Conservation (phyloP, 441 rosid genomes). For the Bocquillonia castaneifolia region DNA sequence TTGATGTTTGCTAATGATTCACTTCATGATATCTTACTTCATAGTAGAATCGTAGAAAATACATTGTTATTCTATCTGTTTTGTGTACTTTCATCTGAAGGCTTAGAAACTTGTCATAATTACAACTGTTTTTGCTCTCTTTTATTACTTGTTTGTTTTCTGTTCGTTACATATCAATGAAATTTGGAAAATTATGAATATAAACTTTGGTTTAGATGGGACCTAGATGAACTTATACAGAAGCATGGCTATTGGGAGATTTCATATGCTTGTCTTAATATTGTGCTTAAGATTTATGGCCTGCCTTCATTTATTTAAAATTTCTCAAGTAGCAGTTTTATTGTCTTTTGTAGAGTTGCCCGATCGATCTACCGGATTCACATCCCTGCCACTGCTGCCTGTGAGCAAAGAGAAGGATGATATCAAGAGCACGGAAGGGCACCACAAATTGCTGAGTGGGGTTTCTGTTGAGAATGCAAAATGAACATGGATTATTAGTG, state of each 20-base stretch:
- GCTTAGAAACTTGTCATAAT: not conserved
- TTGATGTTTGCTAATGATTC: not conserved
- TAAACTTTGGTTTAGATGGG: no score
- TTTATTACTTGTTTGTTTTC: not conserved
- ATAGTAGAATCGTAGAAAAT: not conserved
- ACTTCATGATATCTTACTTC: not conserved
- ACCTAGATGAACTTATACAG: not conserved
- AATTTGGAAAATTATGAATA: not conserved
- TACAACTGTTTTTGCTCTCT: no score
- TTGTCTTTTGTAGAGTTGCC: slow-evolving; percentile 55
- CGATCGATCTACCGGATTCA: slow-evolving; percentile 46
- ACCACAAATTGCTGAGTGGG: slow-evolving; percentile 67
- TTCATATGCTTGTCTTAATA: not conserved
- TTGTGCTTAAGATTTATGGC: not conserved
- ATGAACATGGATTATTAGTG: slow-evolving; percentile 36
- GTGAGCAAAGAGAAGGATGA: slow-evolving; percentile 58
- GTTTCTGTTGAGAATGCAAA: slow-evolving; percentile 55
- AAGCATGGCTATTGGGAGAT: not conserved
- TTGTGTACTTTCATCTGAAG: not conserved
- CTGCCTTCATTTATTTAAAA: not conserved
- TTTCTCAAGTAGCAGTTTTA: not conserved
- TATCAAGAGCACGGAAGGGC: slow-evolving; percentile 63
- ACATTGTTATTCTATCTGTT: not conserved
- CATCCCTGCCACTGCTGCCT: slow-evolving; percentile 39
- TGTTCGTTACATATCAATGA: not conserved